These are phyloP conservation scores for Sclerotinia borealis DNA, from an alignment of 2,329 filamentous ascomycete species.

Conservation along the genomic window DNA sequence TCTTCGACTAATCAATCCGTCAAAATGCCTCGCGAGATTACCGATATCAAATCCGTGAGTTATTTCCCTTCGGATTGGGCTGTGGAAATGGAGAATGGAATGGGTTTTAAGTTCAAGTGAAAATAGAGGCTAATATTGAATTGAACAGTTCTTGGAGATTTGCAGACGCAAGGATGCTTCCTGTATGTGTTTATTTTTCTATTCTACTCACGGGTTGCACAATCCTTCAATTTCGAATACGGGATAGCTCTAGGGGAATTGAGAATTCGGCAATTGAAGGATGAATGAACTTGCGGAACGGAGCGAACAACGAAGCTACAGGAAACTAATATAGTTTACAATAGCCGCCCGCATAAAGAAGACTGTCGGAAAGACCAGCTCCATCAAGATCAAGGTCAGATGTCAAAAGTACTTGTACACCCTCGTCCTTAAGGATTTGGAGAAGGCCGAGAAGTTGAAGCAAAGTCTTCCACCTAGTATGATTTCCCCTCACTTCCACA, in stretches of 20 bases:
- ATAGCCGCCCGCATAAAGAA: conserved; percentile 91
- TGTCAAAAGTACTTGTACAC: conserved; percentile 97
- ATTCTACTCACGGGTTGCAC: neutral
- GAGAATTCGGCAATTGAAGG: neutral
- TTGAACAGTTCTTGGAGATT: conserved; percentile 92
- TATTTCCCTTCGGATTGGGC: conserved; percentile 1
- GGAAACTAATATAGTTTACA: conserved; percentile 19
- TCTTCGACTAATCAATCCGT: conserved; percentile 38
- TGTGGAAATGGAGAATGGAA: neutral
- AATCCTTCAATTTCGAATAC: neutral
- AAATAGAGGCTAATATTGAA: conserved; percentile 10
- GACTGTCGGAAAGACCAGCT: conserved; percentile 64
- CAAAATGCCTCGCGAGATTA: conserved; percentile 98
- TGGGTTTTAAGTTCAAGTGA: neutral
- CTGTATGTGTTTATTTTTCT: conserved; percentile 60
- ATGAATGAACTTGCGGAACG: neutral
- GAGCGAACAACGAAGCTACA: neutral
- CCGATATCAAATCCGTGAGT: conserved; percentile 84
- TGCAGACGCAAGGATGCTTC: conserved; percentile 99
- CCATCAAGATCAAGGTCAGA: conserved; percentile 99
- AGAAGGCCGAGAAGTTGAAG: conserved; percentile 99
- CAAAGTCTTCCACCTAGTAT: conserved; percentile 95
- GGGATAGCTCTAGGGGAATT: neutral
- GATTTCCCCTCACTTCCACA: conserved; percentile 34
- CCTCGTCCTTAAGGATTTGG: conserved; percentile 93